Evolutionary conservation across 176 grass and related monocot species (phyloP).

Genomic region (Zea mays): DNA sequence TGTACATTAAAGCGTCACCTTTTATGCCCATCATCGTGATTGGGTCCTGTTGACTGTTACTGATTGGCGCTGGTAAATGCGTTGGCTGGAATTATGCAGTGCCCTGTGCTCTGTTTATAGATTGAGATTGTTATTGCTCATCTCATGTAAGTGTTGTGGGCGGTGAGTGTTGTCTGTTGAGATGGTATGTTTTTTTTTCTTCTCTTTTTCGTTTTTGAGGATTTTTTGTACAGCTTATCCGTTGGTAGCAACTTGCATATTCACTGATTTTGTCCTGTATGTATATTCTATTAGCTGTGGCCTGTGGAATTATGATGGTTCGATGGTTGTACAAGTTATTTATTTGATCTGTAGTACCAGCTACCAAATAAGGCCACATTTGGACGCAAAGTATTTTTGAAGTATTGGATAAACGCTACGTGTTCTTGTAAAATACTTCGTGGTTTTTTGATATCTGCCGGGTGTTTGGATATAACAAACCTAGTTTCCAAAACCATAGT

Average conservation of each 20-base stretch:
- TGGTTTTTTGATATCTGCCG: not conserved
- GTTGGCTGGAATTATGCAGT: conserved; percentile 4
- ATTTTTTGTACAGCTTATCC: conserved; percentile 44
- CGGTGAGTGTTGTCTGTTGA: conserved; percentile 33
- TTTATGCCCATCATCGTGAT: not conserved
- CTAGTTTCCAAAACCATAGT: not conserved
- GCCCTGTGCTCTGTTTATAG: conserved; percentile 39
- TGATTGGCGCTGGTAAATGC: not conserved
- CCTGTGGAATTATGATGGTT: conserved; percentile 26
- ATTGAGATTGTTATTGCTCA: conserved; percentile 39
- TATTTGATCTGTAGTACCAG: not conserved
- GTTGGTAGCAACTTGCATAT: conserved; percentile 40
- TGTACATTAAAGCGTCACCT: conserved; percentile 47
- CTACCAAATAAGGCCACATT: conserved; percentile 23
- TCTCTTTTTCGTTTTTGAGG: not conserved
- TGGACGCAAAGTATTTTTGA: not conserved
- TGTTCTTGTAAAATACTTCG: not conserved
- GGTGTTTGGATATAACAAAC: not conserved
- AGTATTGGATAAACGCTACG: not conserved
- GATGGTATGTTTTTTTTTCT: conserved; percentile 32
- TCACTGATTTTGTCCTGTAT: conserved; percentile 48
- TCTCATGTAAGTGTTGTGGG: conserved; percentile 36
- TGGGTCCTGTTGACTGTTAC: conserved; percentile 7
- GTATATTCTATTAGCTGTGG: conserved; percentile 44
- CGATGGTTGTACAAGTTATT: conserved; percentile 19